These are phyloP conservation scores for Sphaceloma murrayae DNA, from an alignment of 2,329 filamentous ascomycete genomes.

Conservation along the genomic window DNA sequence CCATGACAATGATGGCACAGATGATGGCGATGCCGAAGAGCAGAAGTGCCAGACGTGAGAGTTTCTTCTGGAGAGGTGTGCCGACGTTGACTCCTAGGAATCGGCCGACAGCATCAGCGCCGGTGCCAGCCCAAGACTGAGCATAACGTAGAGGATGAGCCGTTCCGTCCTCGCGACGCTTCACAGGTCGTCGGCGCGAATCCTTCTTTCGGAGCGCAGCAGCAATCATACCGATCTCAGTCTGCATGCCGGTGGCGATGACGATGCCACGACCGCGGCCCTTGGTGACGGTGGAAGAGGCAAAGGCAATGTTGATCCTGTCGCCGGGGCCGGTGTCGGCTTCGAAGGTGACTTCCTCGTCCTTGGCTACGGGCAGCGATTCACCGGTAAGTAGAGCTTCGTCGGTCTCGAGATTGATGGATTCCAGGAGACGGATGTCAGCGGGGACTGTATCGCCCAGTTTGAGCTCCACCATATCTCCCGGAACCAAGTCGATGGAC, in stretches of 20 bases:
- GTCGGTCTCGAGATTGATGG: slow-evolving; percentile 58
- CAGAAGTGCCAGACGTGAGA: slow-evolving; percentile 70
- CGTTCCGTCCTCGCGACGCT: slow-evolving; percentile 31
- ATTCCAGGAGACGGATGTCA: slow-evolving; percentile 35
- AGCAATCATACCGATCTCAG: slow-evolving; percentile 60
- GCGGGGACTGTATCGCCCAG: slow-evolving; percentile 43
- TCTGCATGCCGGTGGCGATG: slow-evolving; percentile 51
- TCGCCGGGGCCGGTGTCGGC: slow-evolving; percentile 48
- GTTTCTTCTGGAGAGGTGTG: slow-evolving; percentile 69
- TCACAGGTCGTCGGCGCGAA: slow-evolving; percentile 31
- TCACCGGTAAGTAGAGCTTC: slow-evolving; percentile 63
- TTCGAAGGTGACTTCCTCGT: slow-evolving; percentile 23
- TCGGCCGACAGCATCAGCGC: slow-evolving; percentile 49
- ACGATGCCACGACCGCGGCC: slow-evolving; percentile 53
- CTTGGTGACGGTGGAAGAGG: slow-evolving; percentile 53
- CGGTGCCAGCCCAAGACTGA: slow-evolving; percentile 44
- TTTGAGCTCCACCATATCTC: slow-evolving; percentile 39
- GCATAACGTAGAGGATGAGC: slow-evolving; percentile 31
- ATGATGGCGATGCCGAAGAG: slow-evolving; percentile 63
- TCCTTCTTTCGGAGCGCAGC: slow-evolving; percentile 48
- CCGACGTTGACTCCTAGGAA: slow-evolving; percentile 60
- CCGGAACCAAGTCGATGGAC: slow-evolving; percentile 37
- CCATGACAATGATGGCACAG: slow-evolving; percentile 57
- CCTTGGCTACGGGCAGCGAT: slow-evolving; percentile 42
- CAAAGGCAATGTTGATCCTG: slow-evolving; percentile 55